A percentile compares a stretch with the other conserved stretches of the same genome.
Evolutionary conservation across 345 rosid genomes (phyloP).

Genomic region (Arabis hirsuta): DNA sequence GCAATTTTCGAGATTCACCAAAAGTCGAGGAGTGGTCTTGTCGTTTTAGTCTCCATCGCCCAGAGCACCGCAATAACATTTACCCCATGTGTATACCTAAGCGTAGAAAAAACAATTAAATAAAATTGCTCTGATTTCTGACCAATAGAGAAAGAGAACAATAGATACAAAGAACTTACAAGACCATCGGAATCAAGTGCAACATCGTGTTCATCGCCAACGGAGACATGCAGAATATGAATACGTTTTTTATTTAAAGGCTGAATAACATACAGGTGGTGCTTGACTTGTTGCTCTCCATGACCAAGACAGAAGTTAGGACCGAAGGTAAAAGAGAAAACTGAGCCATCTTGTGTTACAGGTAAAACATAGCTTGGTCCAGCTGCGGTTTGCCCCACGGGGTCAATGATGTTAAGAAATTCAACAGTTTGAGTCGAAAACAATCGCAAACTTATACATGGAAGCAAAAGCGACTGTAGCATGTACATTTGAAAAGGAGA

Average conservation of each 20-base stretch:
- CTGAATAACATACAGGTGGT: too few species aligned
- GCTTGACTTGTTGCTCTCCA: too few species aligned
- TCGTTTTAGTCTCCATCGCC: slow-evolving; percentile 96
- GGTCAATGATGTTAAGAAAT: too few species aligned
- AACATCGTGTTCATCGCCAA: too few species aligned
- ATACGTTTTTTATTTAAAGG: too few species aligned
- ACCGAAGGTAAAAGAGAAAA: slow-evolving; percentile 91
- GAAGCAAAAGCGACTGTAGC: too few species aligned
- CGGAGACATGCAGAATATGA: too few species aligned
- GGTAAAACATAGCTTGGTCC: slow-evolving; percentile 88
- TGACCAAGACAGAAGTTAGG: slow-evolving; percentile 64
- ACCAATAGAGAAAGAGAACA: too few species aligned
- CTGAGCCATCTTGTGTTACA: slow-evolving; percentile 64
- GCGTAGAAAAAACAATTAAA: slow-evolving; percentile 31
- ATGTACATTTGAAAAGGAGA: slow-evolving; percentile 11
- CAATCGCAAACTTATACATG: too few species aligned
- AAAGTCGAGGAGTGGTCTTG: slow-evolving; percentile 72
- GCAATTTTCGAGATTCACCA: slow-evolving; percentile 64
- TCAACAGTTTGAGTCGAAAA: too few species aligned
- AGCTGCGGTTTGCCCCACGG: slow-evolving; percentile 28
- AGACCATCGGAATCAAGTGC: too few species aligned
- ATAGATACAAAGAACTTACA: too few species aligned
- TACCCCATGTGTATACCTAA: slow-evolving; percentile 96
- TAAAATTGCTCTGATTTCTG: slow-evolving; percentile 4
- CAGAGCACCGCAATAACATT: slow-evolving; percentile 94